Evolutionary conservation across 495 filamentous ascomycete genomes (phyloP).

Genomic region (Bombardia bombarda): DNA sequence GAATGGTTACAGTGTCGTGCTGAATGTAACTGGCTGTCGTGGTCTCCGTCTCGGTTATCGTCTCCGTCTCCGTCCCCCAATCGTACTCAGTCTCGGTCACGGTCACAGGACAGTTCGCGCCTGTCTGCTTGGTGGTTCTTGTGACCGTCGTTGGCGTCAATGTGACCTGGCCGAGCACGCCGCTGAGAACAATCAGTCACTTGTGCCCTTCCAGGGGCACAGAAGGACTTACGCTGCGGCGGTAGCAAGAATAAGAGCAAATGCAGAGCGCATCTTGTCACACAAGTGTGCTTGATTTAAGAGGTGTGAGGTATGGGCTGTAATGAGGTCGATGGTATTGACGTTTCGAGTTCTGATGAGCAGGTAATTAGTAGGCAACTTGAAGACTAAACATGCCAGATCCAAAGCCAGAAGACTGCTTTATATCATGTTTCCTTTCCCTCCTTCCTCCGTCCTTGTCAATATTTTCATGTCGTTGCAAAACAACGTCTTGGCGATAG

Average conservation of each 20-base stretch:
- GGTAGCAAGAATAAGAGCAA: no score
- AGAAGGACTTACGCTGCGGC: neutral
- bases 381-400: no score
- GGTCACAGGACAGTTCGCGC: slow-evolving; percentile 1
- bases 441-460: no score
- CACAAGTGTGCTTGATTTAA: no score
- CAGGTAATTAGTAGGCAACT: no score
- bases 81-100: slow-evolving; percentile 9
- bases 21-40: slow-evolving; percentile 13
- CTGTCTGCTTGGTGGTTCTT: slow-evolving; percentile 1
- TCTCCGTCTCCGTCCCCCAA: slow-evolving; percentile 3
- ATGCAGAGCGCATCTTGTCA: neutral
- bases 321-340: no score
- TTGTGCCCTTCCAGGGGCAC: neutral
- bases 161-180: slow-evolving; percentile 18
- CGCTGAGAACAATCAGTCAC: slow-evolving; percentile 2
- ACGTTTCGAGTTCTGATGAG: no score
- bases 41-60: neutral
- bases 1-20: neutral
- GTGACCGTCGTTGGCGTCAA: slow-evolving; percentile 15
- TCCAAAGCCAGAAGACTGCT: no score
- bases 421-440: no score
- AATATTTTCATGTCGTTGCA: no score
- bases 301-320: no score
- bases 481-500: slow-evolving; percentile 4